These are phyloP conservation scores for Cercospora sp. DNA, from an alignment of 2,329 filamentous ascomycete species.

Conservation along the genomic window DNA sequence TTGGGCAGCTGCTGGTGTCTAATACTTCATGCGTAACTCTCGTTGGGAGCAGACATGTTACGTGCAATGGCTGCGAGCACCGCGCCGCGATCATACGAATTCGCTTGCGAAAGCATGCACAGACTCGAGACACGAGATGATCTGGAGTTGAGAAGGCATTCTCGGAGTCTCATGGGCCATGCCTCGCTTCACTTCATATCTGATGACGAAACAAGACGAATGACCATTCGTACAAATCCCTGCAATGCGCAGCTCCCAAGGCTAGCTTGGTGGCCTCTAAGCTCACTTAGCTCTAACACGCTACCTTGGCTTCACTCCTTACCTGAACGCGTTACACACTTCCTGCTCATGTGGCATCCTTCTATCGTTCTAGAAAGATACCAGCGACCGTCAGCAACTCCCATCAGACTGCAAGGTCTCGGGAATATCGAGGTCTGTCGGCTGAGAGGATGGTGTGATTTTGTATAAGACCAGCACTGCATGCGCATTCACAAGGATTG, in stretches of 20 bases:
- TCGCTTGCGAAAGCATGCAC: neutral
- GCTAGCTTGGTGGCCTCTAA: neutral
- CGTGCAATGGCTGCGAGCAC: neutral
- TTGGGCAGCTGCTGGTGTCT: neutral
- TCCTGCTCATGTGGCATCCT: neutral
- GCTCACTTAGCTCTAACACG: neutral
- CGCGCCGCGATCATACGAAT: neutral
- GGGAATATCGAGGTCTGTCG: neutral
- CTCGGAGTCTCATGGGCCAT: neutral
- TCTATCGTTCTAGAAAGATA: neutral
- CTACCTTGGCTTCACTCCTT: neutral
- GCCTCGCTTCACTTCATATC: neutral
- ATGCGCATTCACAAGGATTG: neutral
- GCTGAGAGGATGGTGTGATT: neutral
- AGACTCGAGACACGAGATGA: neutral
- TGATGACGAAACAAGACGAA: neutral
- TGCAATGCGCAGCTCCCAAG: neutral
- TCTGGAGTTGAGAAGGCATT: neutral
- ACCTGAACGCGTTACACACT: neutral
- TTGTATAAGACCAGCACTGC: neutral
- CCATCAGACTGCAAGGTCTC: neutral
- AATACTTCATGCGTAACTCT: neutral
- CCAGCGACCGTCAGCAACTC: neutral
- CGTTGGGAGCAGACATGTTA: neutral
- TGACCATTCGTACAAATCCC: neutral